Evolutionary conservation across 805 yeast species (phyloP), one percentile per base, ranked within the genome.

Genomic region (Grigorovia jiainica): DNA sequence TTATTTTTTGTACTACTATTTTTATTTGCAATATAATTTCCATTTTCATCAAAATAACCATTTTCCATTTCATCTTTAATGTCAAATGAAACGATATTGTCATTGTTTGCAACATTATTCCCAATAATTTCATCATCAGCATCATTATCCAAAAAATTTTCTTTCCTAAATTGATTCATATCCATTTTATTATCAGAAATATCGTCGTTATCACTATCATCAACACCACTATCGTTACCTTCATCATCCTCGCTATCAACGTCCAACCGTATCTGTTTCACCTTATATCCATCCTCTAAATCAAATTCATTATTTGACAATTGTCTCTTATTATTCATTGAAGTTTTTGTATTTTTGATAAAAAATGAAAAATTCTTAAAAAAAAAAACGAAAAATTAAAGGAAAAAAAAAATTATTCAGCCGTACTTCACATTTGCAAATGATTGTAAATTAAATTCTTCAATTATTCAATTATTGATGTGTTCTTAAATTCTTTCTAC

Each of bases 1-100:
- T n/a, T n/a, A n/a, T n/a, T n/a, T n/a, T n/a, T n/a, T n/a, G n/a
- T 29, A 8, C 35, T 18, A 20, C 21, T 35, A 17, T 41, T 43
- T 33, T 40, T 42, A 21, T 40, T 21, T 15, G 20, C 18, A 7
- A 67, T 55, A 47, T 64, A 75, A 47, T 73, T 73, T 3, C 81
- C 79, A 43, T 66, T 68, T 25, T 62, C 62, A 48, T 76, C 79
- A 47, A 74, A 72, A 4, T 48, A 55, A 0, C 81, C 82, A 34
- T 65, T 66, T 36, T 65, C 63, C n/a, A 61, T 54, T 51, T 77
- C 83, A 25, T 71, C 65, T 8, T 66, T 56, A 31, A 77, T 50
- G 53, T 71, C 66, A 52, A 78, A 78, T 0, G 78, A 70, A 47
- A 78, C 83, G 18, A 45, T 48, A 2, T 45, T 52, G 21, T 49